Conservation (phyloP, 164 flowering plant species). For the Macadamia integrifolia region DNA sequence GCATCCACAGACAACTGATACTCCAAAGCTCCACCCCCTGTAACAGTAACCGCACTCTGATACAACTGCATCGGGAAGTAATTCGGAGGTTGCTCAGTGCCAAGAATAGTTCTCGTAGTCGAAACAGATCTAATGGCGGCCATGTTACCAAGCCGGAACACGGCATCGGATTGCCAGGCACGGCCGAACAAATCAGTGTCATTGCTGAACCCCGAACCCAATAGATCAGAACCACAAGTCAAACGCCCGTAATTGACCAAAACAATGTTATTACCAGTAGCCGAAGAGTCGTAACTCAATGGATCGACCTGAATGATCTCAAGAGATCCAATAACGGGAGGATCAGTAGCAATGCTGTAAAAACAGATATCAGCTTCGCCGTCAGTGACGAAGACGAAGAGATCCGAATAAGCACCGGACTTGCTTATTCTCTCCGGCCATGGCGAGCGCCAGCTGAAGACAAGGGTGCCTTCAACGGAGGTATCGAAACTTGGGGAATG, state of each 20-base stretch:
- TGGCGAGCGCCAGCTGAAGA: conserved; percentile 84
- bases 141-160: conserved; percentile 21
- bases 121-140: conserved; percentile 20
- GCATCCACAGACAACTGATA: conserved; percentile 73
- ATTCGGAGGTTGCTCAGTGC: conserved; percentile 51
- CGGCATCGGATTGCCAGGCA: conserved; percentile 73
- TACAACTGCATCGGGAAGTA: conserved; percentile 81
- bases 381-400: conserved; percentile 52
- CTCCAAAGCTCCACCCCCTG: conserved; percentile 37
- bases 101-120: conserved; percentile 29
- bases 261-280: conserved; percentile 27
- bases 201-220: conserved; percentile 83
- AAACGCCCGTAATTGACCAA: conserved; percentile 86
- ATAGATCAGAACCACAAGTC: conserved; percentile 50
- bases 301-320: conserved; percentile 70
- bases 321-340: conserved; percentile 75
- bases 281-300: conserved; percentile 36
- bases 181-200: conserved; percentile 77
- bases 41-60: conserved; percentile 50
- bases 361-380: conserved; percentile 71
- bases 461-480: conserved; percentile 81
- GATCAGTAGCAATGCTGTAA: conserved; percentile 89
- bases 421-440: conserved; percentile 56
- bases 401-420: conserved; percentile 91
- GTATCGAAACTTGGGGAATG: conserved; percentile 82